Evolutionary conservation across 73 alveolate species (phyloP).

Genomic region (Paramecium pentaurelia): DNA sequence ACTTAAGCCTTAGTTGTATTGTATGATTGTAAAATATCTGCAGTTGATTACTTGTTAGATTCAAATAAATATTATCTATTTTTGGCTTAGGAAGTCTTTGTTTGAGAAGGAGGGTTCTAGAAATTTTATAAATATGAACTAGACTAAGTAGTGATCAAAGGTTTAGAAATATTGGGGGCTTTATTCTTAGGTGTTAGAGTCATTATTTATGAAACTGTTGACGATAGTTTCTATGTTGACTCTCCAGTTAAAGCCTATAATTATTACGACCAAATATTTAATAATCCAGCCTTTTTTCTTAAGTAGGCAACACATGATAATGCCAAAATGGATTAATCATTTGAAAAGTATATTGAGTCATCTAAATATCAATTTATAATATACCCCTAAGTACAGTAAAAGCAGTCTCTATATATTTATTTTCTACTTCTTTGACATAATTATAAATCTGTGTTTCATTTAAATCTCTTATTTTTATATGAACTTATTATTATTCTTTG

Average conservation of each 20-base stretch:
- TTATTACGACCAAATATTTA: slow-evolving; percentile 44
- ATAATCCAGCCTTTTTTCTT: slow-evolving; percentile 11
- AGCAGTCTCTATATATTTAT: background rate
- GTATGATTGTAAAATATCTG: background rate
- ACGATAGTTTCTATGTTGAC: background rate
- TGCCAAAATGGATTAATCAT: background rate
- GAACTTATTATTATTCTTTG: background rate
- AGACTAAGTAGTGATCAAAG: background rate
- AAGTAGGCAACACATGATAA: slow-evolving; percentile 18
- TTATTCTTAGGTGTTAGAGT: background rate
- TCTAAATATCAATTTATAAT: background rate
- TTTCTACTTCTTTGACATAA: background rate
- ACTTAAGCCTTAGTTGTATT: background rate
- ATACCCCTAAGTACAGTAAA: background rate
- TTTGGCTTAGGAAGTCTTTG: background rate
- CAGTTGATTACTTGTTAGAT: background rate
- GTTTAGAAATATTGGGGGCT: background rate
- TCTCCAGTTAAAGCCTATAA: background rate
- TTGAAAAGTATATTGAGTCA: background rate
- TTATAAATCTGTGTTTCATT: background rate
- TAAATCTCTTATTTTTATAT: background rate
- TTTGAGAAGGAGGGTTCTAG: background rate
- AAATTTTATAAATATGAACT: background rate
- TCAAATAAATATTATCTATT: background rate
- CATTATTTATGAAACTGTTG: slow-evolving; percentile 16